These are phyloP conservation scores for Neocatenulostroma microsporum DNA, from an alignment of 2,329 filamentous ascomycete species.

Conservation along the genomic window DNA sequence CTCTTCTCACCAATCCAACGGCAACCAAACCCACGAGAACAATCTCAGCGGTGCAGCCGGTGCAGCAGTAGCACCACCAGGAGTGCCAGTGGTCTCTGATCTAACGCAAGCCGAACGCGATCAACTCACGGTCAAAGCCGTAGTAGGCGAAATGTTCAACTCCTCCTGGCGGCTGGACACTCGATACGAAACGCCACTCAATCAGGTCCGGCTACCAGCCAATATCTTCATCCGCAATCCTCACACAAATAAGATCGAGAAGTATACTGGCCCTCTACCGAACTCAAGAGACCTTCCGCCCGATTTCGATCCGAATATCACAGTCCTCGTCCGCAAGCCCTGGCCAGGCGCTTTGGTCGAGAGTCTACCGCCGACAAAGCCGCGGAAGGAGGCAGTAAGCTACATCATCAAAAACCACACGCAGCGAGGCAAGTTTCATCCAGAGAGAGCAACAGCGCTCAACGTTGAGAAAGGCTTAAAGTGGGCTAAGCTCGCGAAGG, in stretches of 20 bases:
- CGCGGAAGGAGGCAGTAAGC: constrained; percentile 62
- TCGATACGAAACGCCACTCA: constrained; percentile 58
- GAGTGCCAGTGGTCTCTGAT: too few species aligned
- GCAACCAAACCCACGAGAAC: constrained; percentile 6
- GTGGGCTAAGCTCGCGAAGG: constrained; percentile 55
- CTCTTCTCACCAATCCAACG: constrained; percentile 4
- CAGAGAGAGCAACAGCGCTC: constrained; percentile 54
- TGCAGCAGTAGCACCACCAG: constrained; percentile 40
- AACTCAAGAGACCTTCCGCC: constrained; percentile 32
- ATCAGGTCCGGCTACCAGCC: constrained; percentile 59
- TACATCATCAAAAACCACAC: constrained; percentile 76
- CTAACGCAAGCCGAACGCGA: constrained; percentile 23
- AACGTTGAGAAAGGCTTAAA: constrained; percentile 54
- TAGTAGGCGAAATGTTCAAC: constrained; percentile 72
- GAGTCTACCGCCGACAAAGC: constrained; percentile 59
- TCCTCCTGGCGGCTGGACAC: constrained; percentile 67
- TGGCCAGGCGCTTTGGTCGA: constrained; percentile 66
- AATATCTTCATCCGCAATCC: constrained; percentile 60
- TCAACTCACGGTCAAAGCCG: constrained; percentile 41
- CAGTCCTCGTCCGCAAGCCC: constrained; percentile 64
- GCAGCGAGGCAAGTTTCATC: constrained; percentile 72
- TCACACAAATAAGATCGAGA: constrained; percentile 55
- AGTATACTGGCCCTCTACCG: constrained; percentile 62
- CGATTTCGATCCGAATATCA: constrained; percentile 50
- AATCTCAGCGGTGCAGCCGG: too few species aligned